Conservation (phyloP, 257 asterid species). For the Pogostemon cablin region DNA sequence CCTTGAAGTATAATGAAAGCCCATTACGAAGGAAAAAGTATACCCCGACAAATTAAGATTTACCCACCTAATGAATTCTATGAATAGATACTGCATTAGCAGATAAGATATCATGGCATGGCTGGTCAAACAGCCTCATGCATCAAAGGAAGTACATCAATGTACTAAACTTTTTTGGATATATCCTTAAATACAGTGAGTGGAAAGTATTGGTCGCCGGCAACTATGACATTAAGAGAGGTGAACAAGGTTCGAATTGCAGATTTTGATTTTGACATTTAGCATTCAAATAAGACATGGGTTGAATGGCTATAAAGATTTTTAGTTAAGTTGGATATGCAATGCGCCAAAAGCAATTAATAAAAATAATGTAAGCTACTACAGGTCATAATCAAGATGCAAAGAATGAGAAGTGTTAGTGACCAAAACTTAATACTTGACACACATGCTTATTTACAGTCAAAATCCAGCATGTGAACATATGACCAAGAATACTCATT, state of each 20-base stretch:
- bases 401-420: conserved; percentile 10
- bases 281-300: conserved; percentile 24
- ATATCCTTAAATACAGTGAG: neutral
- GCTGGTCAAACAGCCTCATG: neutral
- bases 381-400: conserved; percentile 26
- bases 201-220: conserved; percentile 4
- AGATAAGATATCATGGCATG: neutral
- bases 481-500: conserved; percentile 15
- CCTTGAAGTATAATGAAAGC: conserved; percentile 3
- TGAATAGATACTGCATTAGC: neutral
- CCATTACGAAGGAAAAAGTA: neutral
- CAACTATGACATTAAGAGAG: conserved; percentile 6
- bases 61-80: neutral
- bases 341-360: neutral
- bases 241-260: neutral
- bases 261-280: conserved; percentile 18
- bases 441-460: conserved; percentile 5
- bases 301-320: neutral
- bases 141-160: neutral
- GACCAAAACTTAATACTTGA: conserved; percentile 1
- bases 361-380: neutral
- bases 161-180: neutral
- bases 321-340: neutral
- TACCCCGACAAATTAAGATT: neutral
- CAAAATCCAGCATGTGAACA: conserved; percentile 27